A percentile compares a stretch with the other conserved stretches of the same genome.
Conservation (phyloP, 805 yeast genomes). For the Pichia kluyveri region DNA sequence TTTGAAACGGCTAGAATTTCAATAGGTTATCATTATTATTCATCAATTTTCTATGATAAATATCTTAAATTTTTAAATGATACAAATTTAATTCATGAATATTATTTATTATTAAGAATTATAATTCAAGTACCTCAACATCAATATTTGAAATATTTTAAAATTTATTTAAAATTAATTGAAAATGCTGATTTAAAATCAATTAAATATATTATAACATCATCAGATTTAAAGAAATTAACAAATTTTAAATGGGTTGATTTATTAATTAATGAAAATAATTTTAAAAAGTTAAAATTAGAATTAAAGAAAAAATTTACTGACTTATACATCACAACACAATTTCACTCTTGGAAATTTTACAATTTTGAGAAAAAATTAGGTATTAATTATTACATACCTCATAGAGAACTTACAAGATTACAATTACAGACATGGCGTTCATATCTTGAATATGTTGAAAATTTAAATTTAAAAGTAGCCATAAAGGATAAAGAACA, state of each 20-base stretch:
- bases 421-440: conserved; percentile 51
- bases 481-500: conserved; percentile 16
- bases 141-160: conserved; percentile 40
- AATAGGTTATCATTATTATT: conserved; percentile 45
- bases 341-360: conserved; percentile 40
- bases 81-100: conserved; percentile 22
- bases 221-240: conserved; percentile 14
- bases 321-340: conserved; percentile 48
- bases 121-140: conserved; percentile 48
- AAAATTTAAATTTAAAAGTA: conserved; percentile 22
- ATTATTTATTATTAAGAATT: conserved; percentile 36
- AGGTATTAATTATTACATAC: conserved; percentile 29
- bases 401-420: conserved; percentile 25
- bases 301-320: conserved; percentile 38
- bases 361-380: conserved; percentile 41
- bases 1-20: conserved; percentile 40
- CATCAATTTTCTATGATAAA: conserved; percentile 41
- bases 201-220: conserved; percentile 18
- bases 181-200: conserved; percentile 25
- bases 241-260: conserved; percentile 17
- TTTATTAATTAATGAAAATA: conserved; percentile 11
- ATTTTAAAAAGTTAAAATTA: conserved; percentile 19
- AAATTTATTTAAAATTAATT: conserved; percentile 27
- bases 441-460: conserved; percentile 46
- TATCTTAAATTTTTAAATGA: conserved; percentile 36